These are phyloP conservation scores for Aristolochia contorta DNA, from an alignment of 164 flowering plant genomes.

Conservation along the genomic window DNA sequence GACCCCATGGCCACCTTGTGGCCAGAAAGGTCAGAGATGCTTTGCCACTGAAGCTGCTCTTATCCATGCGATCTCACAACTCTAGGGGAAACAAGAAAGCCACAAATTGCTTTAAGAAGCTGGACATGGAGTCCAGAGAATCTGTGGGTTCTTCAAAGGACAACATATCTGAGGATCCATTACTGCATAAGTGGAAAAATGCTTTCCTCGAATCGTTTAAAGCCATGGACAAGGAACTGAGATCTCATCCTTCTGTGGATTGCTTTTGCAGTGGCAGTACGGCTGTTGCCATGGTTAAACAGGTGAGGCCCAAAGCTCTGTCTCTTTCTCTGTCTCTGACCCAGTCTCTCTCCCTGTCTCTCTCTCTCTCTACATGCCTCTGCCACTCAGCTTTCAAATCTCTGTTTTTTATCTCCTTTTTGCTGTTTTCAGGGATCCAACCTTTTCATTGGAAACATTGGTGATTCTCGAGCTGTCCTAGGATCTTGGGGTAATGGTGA, in stretches of 20 bases:
- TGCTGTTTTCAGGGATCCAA: conserved; percentile 51
- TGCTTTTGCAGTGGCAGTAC: conserved; percentile 97
- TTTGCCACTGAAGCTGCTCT: conserved; percentile 59
- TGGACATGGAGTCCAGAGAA: conserved; percentile 28
- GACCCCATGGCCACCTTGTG: conserved; percentile 87
- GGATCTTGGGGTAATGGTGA: conserved; percentile 61
- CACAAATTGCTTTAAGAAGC: conserved; percentile 29
- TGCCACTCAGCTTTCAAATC: background rate
- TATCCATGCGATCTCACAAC: conserved; percentile 35
- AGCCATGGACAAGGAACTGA: conserved; percentile 87
- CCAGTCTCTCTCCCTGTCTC: background rate
- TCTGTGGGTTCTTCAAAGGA: conserved; percentile 22
- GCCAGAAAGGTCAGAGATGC: conserved; percentile 84
- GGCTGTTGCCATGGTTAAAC: conserved; percentile 77
- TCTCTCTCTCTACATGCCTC: background rate
- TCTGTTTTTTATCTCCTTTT: conserved; percentile 1
- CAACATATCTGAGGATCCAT: conserved; percentile 34
- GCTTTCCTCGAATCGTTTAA: conserved; percentile 73
- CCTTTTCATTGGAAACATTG: conserved; percentile 81
- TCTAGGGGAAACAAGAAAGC: conserved; percentile 33
- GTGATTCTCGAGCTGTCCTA: conserved; percentile 92
- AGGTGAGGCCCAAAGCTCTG: conserved; percentile 32
- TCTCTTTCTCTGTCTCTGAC: background rate
- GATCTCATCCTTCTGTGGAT: conserved; percentile 68
- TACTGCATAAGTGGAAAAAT: conserved; percentile 53